A percentile compares a stretch with the other conserved stretches of the same genome.
Conservation (phyloP, 164 flowering plant species). For the Cinnamomum micranthum region DNA sequence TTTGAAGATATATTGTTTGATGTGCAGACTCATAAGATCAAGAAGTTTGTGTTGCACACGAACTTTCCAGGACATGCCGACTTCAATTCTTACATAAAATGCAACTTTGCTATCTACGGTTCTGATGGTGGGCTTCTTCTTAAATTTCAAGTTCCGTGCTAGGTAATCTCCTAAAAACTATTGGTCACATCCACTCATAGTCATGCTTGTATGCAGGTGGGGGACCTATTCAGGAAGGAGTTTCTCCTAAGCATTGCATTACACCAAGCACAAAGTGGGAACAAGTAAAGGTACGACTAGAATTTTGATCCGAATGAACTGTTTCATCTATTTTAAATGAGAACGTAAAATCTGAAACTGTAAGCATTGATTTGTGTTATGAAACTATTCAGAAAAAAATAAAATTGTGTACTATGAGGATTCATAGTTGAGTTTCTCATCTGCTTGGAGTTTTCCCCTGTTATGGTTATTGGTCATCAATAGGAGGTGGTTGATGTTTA, state of each 20-base stretch:
- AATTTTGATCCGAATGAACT: neutral
- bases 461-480: too few species aligned
- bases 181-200: neutral
- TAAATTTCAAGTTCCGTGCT: neutral
- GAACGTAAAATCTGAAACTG: too few species aligned
- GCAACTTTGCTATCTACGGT: slow-evolving; percentile 75
- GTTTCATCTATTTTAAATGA: neutral
- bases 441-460: too few species aligned
- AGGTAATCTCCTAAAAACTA: neutral
- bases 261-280: slow-evolving; percentile 97
- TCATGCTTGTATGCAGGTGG: slow-evolving; percentile 34
- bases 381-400: neutral
- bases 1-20: slow-evolving; percentile 6
- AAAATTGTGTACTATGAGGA: too few species aligned
- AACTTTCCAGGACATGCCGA: slow-evolving; percentile 98
- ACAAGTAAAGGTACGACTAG: slow-evolving; percentile 76
- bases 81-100: slow-evolving; percentile 90
- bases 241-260: slow-evolving; percentile 47
- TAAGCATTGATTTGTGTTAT: neutral
- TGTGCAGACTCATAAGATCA: slow-evolving; percentile 88
- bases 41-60: slow-evolving; percentile 93
- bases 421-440: too few species aligned
- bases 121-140: slow-evolving; percentile 32
- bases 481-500: too few species aligned
- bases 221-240: slow-evolving; percentile 48